Base-by-base conservation (phyloP, 805 yeast species). In the Metschnikowia santaceciliae region DNA sequence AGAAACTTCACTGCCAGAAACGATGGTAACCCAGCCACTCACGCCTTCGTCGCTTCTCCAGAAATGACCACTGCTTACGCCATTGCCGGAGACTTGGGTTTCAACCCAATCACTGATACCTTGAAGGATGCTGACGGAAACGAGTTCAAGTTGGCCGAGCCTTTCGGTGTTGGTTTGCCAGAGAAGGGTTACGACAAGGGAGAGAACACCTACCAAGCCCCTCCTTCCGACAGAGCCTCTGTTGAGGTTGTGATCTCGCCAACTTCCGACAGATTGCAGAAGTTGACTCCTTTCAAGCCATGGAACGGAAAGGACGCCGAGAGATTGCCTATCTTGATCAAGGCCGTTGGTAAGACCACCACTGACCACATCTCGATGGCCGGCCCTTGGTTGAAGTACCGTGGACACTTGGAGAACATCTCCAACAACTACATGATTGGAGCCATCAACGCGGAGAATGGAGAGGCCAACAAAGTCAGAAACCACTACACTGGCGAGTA, bases 371-470 rank as follows among this genome's bases (percentile, higher is more conserved):
- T 92, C 68, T 92, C 98, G 67, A 91, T 90, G 96, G 99, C 99
- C 70, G 99, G 99, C 78, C 97, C 98, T 70, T 92, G 99, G 99
- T 88, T 92, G 83, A 92, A 92, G 81, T 92, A 92, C 92, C 89
- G 97, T 82, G 99, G 99, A 77, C 99, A 92, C 80, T 82, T 92
- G 79, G 92, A 90, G 80, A 92, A 92, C 86, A 94, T 92, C 70
- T 90, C 97, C 62, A 90, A 92, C 84, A 92, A 94, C 83, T 92
- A 94, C 80, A 91, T 92, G 96, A 92, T 92, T 81, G 99, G 99
- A 81, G 98, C 98, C 62, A 91, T 84, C 72, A 92, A 92, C 78
- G 91, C 91, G 69, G 97, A 87, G 79, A 92, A 92, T 77, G 88
- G 85, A 61, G 89, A 92, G 82, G 96, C 96, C 61, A 92, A 92